Percentiles rank a stretch among this genome's conserved stretches.
These are phyloP conservation scores for Peniophora sp. DNA, from an alignment of 1,284 basidiomycete genomes.

Conservation along the genomic window DNA sequence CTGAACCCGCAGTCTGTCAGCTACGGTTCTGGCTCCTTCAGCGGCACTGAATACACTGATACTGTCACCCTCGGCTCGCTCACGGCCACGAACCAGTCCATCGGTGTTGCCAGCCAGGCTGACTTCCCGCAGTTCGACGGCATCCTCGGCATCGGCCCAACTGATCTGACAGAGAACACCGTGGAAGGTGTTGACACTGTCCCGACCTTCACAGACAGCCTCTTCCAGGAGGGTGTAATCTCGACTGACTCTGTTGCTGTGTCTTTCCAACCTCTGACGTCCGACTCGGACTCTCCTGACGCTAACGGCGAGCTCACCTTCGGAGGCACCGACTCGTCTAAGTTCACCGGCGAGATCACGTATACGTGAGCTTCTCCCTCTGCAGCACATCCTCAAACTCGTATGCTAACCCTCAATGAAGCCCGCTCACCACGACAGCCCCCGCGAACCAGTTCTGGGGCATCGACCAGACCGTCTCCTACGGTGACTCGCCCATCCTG, in stretches of 20 bases:
- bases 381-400: neutral
- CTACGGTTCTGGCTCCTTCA: constrained; percentile 45
- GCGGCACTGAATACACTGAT: constrained; percentile 38
- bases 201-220: constrained; percentile 47
- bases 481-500: constrained; percentile 41
- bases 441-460: constrained; percentile 55
- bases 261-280: constrained; percentile 34
- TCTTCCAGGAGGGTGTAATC: constrained; percentile 31
- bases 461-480: constrained; percentile 51
- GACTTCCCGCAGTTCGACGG: constrained; percentile 38
- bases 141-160: constrained; percentile 50
- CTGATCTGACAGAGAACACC: constrained; percentile 32
- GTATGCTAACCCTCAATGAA: constrained; percentile 13
- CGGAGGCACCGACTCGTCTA: constrained; percentile 38
- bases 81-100: constrained; percentile 37
- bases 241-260: constrained; percentile 31
- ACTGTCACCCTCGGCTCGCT: constrained; percentile 25
- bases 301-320: constrained; percentile 22
- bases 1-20: constrained; percentile 23
- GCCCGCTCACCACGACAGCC: constrained; percentile 36
- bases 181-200: constrained; percentile 23
- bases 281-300: neutral
- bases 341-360: constrained; percentile 37
- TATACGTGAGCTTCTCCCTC: constrained; percentile 30
- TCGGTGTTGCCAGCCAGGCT: constrained; percentile 43